Conservation (phyloP, 371 early-diverging fungal genomes). For the Dipsacomyces acuminosporus region DNA sequence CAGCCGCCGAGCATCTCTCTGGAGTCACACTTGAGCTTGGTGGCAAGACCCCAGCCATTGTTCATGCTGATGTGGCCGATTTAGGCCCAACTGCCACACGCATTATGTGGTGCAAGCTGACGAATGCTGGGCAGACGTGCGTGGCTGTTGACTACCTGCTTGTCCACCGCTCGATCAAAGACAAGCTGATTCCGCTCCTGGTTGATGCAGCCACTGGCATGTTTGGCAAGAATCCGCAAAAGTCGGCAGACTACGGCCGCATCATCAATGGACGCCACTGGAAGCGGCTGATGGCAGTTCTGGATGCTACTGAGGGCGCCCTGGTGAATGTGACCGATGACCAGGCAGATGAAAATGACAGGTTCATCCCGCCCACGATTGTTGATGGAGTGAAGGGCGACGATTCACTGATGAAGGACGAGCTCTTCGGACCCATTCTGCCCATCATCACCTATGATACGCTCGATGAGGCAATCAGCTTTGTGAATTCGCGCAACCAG, state of each 20-base stretch:
- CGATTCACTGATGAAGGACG: slow-evolving; percentile 61
- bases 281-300: slow-evolving; percentile 58
- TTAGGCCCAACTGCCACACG: slow-evolving; percentile 64
- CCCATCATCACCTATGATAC: slow-evolving; percentile 69
- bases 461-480: slow-evolving; percentile 67
- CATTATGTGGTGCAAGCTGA: slow-evolving; percentile 76
- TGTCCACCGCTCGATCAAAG: slow-evolving; percentile 52
- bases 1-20: slow-evolving; percentile 69
- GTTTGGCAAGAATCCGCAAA: slow-evolving; percentile 54
- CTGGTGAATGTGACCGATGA: slow-evolving; percentile 52
- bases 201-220: slow-evolving; percentile 45
- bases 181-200: slow-evolving; percentile 53
- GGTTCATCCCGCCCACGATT: slow-evolving; percentile 64
- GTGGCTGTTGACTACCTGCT: slow-evolving; percentile 84
- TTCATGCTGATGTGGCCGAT: slow-evolving; percentile 60
- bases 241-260: slow-evolving; percentile 57
- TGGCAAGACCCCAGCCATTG: slow-evolving; percentile 79
- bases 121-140: slow-evolving; percentile 87
- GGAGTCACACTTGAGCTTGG: slow-evolving; percentile 81
- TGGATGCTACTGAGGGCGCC: slow-evolving; percentile 54
- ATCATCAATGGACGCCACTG: slow-evolving; percentile 71
- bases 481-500: slow-evolving; percentile 56
- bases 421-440: slow-evolving; percentile 84
- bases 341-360: slow-evolving; percentile 52
- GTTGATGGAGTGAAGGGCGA: slow-evolving; percentile 51